These are phyloP conservation scores for Globisporangium ultimum DNA, from an alignment of 352 stramenopile species.

Conservation along the genomic window DNA sequence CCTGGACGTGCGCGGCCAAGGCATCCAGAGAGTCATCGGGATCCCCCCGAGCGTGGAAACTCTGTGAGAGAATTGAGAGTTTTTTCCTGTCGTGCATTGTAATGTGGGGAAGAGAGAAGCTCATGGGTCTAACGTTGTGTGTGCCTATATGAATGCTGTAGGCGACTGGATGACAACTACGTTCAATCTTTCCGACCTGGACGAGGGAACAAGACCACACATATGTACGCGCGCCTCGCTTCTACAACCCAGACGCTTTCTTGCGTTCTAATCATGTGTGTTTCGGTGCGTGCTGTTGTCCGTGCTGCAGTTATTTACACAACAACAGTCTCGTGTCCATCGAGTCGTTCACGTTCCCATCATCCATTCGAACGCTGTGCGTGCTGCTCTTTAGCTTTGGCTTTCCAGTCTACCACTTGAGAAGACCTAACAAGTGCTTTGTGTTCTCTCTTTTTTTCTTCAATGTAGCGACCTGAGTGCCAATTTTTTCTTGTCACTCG, in stretches of 20 bases:
- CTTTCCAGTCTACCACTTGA: too few species aligned
- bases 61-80: not conserved
- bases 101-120: not conserved
- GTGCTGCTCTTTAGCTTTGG: not conserved
- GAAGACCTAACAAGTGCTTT: too few species aligned
- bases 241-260: too few species aligned
- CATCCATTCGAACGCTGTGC: constrained; percentile 13
- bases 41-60: constrained; percentile 7
- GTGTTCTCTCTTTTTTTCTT: not conserved
- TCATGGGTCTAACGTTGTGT: not conserved
- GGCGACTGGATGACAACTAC: constrained; percentile 9
- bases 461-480: constrained; percentile 1
- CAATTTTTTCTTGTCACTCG: constrained; percentile 5
- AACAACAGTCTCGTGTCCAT: constrained; percentile 31
- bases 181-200: constrained; percentile 8
- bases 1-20: constrained; percentile 7
- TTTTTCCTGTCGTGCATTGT: not conserved
- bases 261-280: too few species aligned
- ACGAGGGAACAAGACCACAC: constrained; percentile 5
- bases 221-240: constrained; percentile 5
- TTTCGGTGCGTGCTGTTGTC: constrained; percentile 10
- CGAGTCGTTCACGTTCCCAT: constrained; percentile 27
- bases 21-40: constrained; percentile 6
- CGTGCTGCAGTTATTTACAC: constrained; percentile 24
- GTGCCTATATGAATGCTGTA: not conserved